Evolutionary conservation across 1,139 yeast genomes (phyloP), one percentile per base, ranked within the genome.

Genomic region (Meyerozyma sp.): DNA sequence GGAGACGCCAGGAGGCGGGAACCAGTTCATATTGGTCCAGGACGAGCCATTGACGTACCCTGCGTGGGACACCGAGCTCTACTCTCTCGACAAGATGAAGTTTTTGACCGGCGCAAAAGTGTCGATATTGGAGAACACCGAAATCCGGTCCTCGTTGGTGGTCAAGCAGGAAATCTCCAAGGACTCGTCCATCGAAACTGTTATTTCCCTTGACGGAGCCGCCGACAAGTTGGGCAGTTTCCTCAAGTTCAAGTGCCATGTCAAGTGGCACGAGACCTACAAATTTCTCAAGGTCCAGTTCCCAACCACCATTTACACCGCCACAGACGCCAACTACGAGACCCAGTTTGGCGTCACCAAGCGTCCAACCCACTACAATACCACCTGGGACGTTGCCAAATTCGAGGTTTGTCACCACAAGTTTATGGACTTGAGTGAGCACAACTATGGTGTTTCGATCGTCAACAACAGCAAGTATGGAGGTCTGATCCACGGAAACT

Each of bases 1-100:
- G 46, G 73, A 71, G 48, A 79, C 84, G 8, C 59, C 62, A 40
- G 74, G 70, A 35, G 89, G 89, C 30, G 96, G 90, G 30, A 87
- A 88, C 56, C 95, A 86, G 61, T 82, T 80, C 52, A 78, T 88
- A 2, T 59, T 93, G 45, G 86, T 86, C 56, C 93, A 90, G 51
- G 98, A 93, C 61, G 87, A 89, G 50, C 98, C 98, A 10, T 69
- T 89, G 56, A 82, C 77, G 46, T 91, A 83, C 81, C 96, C 91
- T 41, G 98, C 98, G 2, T 93, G 98, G 98, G 98, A 93, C 60
- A 91, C 98, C 0, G 98, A 93, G 59, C 73, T 90, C 47, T 93
- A 79, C 60, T 84, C 95, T 0, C 75, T 86, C 50, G 85, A 83
- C 52, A 86, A 84, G 51, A 80, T 77, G 58, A 69, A 71, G 45